Conservation (phyloP, 441 rosid genomes). For the Jatropha multifida region DNA sequence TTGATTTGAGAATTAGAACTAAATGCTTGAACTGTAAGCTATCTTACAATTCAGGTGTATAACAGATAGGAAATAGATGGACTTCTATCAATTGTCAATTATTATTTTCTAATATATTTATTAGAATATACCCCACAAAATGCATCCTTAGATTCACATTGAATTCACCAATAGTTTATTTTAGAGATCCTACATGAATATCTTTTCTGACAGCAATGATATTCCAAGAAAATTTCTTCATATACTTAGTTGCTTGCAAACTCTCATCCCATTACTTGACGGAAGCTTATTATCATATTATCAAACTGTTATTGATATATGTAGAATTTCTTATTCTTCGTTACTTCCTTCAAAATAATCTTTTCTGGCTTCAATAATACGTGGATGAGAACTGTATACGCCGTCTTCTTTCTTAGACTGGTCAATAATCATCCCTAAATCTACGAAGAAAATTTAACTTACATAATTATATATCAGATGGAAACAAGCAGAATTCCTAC, state of each 20-base stretch:
- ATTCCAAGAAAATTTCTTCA: neutral
- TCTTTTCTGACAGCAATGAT: neutral
- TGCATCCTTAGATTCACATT: neutral
- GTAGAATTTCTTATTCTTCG: neutral
- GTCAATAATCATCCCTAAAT: neutral
- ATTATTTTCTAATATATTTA: neutral
- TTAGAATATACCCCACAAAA: neutral
- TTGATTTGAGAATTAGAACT: too few relatives aligned
- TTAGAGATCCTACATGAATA: neutral
- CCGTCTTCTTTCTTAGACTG: neutral
- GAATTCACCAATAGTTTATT: neutral
- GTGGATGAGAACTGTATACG: too few relatives aligned
- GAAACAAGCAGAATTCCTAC: too few relatives aligned
- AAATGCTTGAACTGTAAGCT: too few relatives aligned
- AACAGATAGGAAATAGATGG: neutral
- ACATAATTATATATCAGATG: neutral
- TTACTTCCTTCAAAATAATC: neutral
- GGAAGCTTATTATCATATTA: neutral
- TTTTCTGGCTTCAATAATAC: neutral
- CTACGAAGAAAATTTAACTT: neutral
- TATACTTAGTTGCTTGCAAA: too few relatives aligned
- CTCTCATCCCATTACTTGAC: neutral
- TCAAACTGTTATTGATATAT: neutral
- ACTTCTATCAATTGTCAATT: slow-evolving; percentile 1
- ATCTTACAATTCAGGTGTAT: too few relatives aligned